Evolutionary conservation across 371 early-diverging fungal species (phyloP).

Genomic region (Mortierella sp.): DNA sequence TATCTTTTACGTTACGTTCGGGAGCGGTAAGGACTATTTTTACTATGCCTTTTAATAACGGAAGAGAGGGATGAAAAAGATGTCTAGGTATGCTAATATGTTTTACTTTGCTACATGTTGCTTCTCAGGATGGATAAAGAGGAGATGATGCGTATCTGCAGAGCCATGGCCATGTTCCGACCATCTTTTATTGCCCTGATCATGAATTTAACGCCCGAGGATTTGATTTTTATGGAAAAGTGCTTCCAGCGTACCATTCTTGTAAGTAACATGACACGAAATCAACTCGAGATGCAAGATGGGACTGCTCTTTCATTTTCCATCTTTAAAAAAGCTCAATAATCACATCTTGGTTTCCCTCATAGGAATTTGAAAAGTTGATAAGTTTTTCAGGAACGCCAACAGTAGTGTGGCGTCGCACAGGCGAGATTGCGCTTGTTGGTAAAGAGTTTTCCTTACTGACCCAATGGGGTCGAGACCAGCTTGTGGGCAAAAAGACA

Average conservation of each 20-base stretch:
- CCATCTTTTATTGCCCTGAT: constrained; percentile 92
- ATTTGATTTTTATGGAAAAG: constrained; percentile 93
- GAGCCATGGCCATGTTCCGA: constrained; percentile 88
- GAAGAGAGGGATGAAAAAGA: too few species aligned
- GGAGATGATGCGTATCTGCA: constrained; percentile 88
- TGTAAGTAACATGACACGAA: constrained; percentile 53
- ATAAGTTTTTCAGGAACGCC: constrained; percentile 95
- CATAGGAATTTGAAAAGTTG: constrained; percentile 89
- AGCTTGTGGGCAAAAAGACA: constrained; percentile 61
- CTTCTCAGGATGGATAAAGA: constrained; percentile 81
- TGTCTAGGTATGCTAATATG: not conserved
- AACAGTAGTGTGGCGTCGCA: constrained; percentile 93
- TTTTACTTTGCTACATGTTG: not conserved
- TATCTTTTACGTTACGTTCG: constrained; percentile 83
- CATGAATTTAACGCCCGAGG: constrained; percentile 92
- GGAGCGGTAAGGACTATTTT: constrained; percentile 69
- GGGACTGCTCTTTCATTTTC: not conserved
- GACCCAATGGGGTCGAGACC: constrained; percentile 88
- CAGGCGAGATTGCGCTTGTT: constrained; percentile 91
- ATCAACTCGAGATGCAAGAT: not conserved
- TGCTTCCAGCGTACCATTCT: constrained; percentile 90
- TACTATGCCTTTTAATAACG: not conserved
- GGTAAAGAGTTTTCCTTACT: constrained; percentile 93
- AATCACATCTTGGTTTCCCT: not conserved
- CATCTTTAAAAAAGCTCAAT: not conserved